Percentiles rank a stretch among this genome's conserved stretches.
Evolutionary conservation across 805 yeast genomes (phyloP).

Genomic region (Clavispora phyllophila): DNA sequence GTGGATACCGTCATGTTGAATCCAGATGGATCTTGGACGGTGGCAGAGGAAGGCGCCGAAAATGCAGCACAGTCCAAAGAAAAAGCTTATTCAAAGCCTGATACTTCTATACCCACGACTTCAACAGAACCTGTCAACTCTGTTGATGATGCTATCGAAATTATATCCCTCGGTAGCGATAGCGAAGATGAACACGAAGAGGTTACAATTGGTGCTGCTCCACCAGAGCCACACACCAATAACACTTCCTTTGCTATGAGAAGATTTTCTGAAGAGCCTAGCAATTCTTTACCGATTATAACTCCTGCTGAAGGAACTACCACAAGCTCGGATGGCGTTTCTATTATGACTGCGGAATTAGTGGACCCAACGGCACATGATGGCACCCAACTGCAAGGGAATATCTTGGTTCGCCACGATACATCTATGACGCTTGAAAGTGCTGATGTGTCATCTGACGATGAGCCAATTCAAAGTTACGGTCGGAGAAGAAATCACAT

Average conservation of each 20-base stretch:
- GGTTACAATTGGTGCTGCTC: slow-evolving; percentile 1
- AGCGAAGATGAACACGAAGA: slow-evolving; percentile 32
- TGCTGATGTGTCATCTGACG: neutral
- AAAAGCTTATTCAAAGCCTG: neutral
- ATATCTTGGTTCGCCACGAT: neutral
- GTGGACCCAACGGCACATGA: neutral
- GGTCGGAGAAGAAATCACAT: neutral
- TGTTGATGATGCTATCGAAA: slow-evolving; percentile 29
- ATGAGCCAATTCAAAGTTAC: neutral
- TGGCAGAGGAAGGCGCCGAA: neutral
- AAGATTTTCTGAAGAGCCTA: neutral
- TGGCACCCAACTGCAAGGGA: neutral
- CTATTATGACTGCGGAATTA: neutral
- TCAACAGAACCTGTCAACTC: slow-evolving; percentile 2
- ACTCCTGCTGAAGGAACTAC: neutral
- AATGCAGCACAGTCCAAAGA: neutral
- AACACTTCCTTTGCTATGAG: neutral
- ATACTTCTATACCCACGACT: neutral
- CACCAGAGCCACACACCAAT: neutral
- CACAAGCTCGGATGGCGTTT: neutral
- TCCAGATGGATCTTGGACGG: slow-evolving; percentile 71
- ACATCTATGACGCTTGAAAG: neutral
- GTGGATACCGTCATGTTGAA: slow-evolving; percentile 64
- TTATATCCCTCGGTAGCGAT: slow-evolving; percentile 49
- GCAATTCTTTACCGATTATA: neutral